Percentiles rank a stretch among this genome's conserved stretches.
Conservation (phyloP, 2,329 filamentous ascomycete genomes). For the Colletotrichum theobromicola region DNA sequence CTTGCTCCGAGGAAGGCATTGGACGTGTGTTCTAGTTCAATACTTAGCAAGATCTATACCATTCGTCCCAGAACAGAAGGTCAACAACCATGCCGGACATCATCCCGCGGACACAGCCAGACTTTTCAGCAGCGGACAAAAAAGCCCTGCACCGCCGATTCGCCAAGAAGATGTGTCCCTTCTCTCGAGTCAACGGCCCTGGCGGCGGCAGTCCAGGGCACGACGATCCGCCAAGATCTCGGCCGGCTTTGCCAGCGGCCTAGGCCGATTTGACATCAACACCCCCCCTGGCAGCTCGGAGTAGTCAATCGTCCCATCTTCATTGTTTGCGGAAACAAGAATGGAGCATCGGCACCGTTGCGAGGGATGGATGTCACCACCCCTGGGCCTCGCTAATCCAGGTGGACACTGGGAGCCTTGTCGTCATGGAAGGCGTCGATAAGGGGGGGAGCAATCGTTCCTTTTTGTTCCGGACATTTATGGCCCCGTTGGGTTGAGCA, state of each 20-base stretch:
- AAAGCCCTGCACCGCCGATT: not conserved
- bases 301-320: not conserved
- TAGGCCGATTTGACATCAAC: not conserved
- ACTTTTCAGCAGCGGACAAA: not conserved
- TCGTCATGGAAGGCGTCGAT: not conserved
- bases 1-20: not conserved
- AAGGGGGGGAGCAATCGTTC: not conserved
- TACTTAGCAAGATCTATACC: accelerated
- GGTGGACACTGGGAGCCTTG: not conserved
- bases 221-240: not conserved
- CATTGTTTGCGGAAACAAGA: not conserved
- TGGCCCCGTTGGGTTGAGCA: not conserved
- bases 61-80: not conserved
- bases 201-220: not conserved
- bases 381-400: not conserved
- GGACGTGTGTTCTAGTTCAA: not conserved
- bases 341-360: not conserved
- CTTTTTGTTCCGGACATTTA: not conserved
- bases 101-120: not conserved
- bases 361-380: not conserved
- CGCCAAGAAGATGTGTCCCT: not conserved
- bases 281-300: not conserved
- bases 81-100: not conserved
- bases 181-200: not conserved
- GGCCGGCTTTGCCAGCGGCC: not conserved